Conservation (phyloP, 2,329 filamentous ascomycete species). For the Stemphylium beticola region DNA sequence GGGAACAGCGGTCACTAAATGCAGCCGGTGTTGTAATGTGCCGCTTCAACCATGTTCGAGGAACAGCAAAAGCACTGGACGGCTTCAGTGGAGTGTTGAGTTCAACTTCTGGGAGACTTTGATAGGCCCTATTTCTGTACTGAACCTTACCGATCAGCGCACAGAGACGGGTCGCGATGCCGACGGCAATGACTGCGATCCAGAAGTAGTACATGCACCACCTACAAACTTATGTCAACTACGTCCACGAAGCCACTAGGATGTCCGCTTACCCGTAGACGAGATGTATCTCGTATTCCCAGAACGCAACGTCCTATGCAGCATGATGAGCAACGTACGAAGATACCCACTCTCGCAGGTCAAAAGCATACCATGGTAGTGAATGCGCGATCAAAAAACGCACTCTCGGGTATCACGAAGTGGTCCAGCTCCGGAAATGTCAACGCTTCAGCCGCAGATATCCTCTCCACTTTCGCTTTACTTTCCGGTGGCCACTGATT, state of each 20-base stretch:
- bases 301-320: conserved; percentile 34
- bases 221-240: conserved; percentile 12
- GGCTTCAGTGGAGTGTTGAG: background rate
- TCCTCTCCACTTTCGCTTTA: conserved; percentile 18
- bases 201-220: conserved; percentile 45
- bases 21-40: conserved; percentile 54
- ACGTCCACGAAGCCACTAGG: background rate
- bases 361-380: conserved; percentile 35
- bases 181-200: conserved; percentile 33
- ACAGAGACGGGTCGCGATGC: conserved; percentile 29
- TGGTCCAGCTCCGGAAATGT: conserved; percentile 21
- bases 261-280: conserved; percentile 32
- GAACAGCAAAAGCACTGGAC: conserved; percentile 1
- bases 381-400: conserved; percentile 35
- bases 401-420: conserved; percentile 29
- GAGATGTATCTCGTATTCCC: conserved; percentile 38
- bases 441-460: conserved; percentile 30
- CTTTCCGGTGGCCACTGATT: conserved; percentile 28
- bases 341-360: background rate
- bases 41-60: conserved; percentile 27
- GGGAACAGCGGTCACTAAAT: conserved; percentile 51
- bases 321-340: conserved; percentile 1
- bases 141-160: conserved; percentile 19
- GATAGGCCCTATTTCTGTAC: conserved; percentile 13
- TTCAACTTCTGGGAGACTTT: conserved; percentile 1